phyloP scores from a whole-genome alignment of 441 rosid species.

The Adansonia madagascariensis region DNA sequence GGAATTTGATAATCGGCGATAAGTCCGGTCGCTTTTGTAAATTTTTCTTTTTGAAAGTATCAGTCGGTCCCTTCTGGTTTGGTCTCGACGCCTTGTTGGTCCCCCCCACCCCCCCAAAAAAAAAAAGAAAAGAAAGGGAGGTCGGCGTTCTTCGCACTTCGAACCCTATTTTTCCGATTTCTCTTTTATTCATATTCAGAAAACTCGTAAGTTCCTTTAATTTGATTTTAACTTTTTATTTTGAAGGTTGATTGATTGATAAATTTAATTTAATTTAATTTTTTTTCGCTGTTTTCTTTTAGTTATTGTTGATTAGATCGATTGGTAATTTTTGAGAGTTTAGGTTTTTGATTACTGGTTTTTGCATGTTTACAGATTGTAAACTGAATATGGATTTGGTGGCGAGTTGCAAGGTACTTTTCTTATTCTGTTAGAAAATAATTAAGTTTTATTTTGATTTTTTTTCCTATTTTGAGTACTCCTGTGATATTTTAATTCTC shows the following conservation, averaged over 20 bases:
- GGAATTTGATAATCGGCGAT: conserved; percentile 75
- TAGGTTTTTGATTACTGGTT: conserved; percentile 33
- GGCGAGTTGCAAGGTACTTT: conserved; percentile 69
- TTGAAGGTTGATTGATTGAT: conserved; percentile 24
- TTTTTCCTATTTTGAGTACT: background rate
- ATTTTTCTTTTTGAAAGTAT: conserved; percentile 24
- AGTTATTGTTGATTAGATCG: conserved; percentile 42
- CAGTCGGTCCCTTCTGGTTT: conserved; percentile 16
- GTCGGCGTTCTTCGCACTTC: conserved; percentile 36
- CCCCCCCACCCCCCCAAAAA: background rate
- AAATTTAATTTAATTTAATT: background rate
- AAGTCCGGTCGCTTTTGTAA: conserved; percentile 64
- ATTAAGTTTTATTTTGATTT: background rate
- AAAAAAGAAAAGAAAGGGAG: conserved; percentile 21
- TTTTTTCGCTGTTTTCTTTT: background rate
- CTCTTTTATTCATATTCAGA: background rate
- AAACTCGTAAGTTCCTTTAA: conserved; percentile 32
- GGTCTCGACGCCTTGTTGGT: background rate
- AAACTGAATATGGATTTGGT: conserved; percentile 77
- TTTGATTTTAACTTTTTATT: conserved; percentile 11
- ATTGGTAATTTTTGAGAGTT: conserved; percentile 35
- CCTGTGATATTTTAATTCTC: background rate
- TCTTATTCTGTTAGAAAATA: background rate
- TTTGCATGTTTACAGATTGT: conserved; percentile 34
- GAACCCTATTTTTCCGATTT: conserved; percentile 47